Conservation (phyloP, 179 eudicot species). For the Silene noctiflora region DNA sequence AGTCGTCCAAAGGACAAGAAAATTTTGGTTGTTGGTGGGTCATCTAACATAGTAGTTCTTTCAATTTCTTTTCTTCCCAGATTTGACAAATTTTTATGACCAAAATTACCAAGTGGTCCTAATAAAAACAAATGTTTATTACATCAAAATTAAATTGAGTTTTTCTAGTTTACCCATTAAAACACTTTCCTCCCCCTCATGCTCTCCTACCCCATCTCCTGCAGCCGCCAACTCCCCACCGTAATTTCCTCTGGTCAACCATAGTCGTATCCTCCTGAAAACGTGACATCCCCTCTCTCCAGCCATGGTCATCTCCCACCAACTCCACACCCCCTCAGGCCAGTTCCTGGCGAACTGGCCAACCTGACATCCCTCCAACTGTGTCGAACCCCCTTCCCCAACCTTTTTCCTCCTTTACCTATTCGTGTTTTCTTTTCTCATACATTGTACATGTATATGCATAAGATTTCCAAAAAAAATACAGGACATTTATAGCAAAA, state of each 20-base stretch:
- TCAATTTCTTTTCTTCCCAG: background rate
- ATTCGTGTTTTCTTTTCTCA: background rate
- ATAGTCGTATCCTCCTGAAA: background rate
- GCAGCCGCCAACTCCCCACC: background rate
- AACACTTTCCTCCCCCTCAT: background rate
- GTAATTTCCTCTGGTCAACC: background rate
- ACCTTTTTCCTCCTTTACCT: background rate
- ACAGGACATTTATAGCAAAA: conserved; percentile 7
- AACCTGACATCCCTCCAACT: background rate
- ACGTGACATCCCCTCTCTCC: no score
- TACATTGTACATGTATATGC: background rate
- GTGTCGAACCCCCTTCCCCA: background rate
- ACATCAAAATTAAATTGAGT: background rate
- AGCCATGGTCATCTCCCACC: background rate
- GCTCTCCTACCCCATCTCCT: background rate
- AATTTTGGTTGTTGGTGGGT: background rate
- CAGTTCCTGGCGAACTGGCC: background rate
- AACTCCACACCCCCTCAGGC: background rate
- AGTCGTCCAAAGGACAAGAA: background rate
- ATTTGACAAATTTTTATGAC: background rate
- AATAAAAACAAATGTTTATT: background rate
- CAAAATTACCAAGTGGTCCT: background rate
- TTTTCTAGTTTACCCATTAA: background rate
- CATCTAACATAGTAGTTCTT: background rate
- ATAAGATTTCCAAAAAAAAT: background rate